Evolutionary conservation across 768 basidiomycete species (phyloP).

Genomic region (Rubroboletus satanas): DNA sequence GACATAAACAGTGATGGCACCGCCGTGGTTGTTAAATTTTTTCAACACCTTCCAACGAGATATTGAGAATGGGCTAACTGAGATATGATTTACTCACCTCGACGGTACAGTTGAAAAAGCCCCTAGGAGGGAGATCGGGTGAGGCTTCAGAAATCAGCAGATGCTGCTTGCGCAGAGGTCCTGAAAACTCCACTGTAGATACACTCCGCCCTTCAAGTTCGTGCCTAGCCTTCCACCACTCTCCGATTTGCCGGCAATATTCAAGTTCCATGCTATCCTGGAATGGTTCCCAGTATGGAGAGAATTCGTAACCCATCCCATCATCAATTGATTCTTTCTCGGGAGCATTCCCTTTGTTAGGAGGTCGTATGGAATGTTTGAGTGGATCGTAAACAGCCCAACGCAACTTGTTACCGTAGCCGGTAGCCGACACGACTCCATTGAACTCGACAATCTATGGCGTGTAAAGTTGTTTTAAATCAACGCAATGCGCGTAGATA

Average conservation of each 20-base stretch:
- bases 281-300: slow-evolving; percentile 44
- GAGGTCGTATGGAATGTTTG: slow-evolving; percentile 36
- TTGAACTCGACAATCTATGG: slow-evolving; percentile 34
- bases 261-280: slow-evolving; percentile 35
- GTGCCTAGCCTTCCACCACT: slow-evolving; percentile 48
- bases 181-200: slow-evolving; percentile 12
- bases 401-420: slow-evolving; percentile 43
- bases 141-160: slow-evolving; percentile 48
- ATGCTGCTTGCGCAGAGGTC: slow-evolving; percentile 34
- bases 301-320: slow-evolving; percentile 39
- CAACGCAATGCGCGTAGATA: neutral
- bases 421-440: slow-evolving; percentile 36
- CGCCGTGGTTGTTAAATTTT: slow-evolving; percentile 36
- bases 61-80: neutral
- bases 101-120: slow-evolving; percentile 62
- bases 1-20: slow-evolving; percentile 49
- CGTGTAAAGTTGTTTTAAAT: neutral
- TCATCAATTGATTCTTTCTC: slow-evolving; percentile 27
- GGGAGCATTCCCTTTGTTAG: slow-evolving; percentile 37
- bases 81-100: slow-evolving; percentile 40
- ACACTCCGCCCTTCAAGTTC: slow-evolving; percentile 16
- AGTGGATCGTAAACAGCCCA: slow-evolving; percentile 54
- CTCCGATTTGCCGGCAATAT: slow-evolving; percentile 42
- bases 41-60: slow-evolving; percentile 43
- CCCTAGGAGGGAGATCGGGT: slow-evolving; percentile 40